Conservation (phyloP, 2,329 filamentous ascomycete species). For the Diaporthe capsici region DNA sequence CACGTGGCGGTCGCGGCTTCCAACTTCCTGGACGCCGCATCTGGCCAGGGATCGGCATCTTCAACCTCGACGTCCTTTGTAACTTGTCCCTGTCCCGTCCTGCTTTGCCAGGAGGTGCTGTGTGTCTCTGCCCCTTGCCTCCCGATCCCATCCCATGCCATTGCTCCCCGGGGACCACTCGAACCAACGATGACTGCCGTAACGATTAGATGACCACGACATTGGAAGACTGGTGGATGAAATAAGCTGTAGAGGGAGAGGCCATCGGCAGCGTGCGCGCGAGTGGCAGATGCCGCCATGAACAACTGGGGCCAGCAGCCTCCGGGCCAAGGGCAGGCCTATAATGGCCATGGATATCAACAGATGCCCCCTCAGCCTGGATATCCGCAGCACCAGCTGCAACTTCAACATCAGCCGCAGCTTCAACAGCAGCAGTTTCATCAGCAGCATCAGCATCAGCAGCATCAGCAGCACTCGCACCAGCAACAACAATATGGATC, state of each 20-base stretch:
- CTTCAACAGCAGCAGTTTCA: constrained; percentile 35
- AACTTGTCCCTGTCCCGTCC: neutral
- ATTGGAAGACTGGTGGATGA: neutral
- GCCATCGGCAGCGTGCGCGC: constrained; percentile 13
- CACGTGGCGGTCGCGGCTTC: constrained; percentile 35
- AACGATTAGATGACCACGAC: constrained; percentile 14
- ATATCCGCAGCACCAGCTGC: constrained; percentile 44
- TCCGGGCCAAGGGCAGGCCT: constrained; percentile 37
- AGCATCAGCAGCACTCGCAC: constrained; percentile 47
- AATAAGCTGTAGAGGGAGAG: constrained; percentile 6
- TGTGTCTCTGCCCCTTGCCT: constrained; percentile 10
- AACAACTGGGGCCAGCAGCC: constrained; percentile 43
- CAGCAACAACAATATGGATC: constrained; percentile 45
- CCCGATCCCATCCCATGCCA: neutral
- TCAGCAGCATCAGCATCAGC: constrained; percentile 47
- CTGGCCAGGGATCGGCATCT: constrained; percentile 28
- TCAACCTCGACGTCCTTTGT: constrained; percentile 28
- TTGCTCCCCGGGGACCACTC: neutral
- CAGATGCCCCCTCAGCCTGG: constrained; percentile 37
- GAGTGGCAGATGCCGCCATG: constrained; percentile 40
- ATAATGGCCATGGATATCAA: constrained; percentile 40
- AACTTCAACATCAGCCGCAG: constrained; percentile 44
- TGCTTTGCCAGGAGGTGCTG: neutral
- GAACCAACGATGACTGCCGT: constrained; percentile 5
- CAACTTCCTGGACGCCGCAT: constrained; percentile 24